A percentile compares a stretch with the other conserved stretches of the same genome.
phyloP scores from a whole-genome alignment of 306 rosid species.

The Abrus pulchellus region DNA sequence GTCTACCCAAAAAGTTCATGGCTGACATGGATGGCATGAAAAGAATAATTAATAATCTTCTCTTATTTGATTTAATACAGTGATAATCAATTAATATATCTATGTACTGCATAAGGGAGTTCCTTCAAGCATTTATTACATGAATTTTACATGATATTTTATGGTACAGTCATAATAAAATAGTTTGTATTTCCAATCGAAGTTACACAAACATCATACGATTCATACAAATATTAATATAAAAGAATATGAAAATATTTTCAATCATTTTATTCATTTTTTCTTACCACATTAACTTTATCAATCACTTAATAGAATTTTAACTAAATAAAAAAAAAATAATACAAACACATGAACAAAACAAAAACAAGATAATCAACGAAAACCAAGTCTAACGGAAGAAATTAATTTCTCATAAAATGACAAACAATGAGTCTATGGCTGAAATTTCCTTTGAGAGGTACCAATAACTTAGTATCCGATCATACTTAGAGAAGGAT shows the following conservation, averaged over 20 bases:
- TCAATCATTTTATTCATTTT: background rate
- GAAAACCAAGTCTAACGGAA: too few relatives aligned
- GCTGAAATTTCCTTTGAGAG: too few relatives aligned
- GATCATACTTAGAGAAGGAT: too few relatives aligned
- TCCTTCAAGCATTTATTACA: too few relatives aligned
- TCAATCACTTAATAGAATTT: background rate
- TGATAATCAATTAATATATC: background rate
- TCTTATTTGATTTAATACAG: background rate
- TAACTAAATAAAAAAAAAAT: slow-evolving; percentile 7
- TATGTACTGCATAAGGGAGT: background rate
- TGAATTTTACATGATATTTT: background rate
- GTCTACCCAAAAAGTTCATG: slow-evolving; percentile 7
- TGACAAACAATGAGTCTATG: too few relatives aligned
- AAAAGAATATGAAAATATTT: background rate
- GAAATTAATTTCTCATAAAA: too few relatives aligned
- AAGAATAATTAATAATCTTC: slow-evolving; percentile 5
- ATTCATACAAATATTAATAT: background rate
- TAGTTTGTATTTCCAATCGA: background rate
- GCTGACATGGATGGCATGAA: slow-evolving; percentile 18
- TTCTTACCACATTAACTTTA: background rate
- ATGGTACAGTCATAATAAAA: background rate
- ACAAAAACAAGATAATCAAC: too few relatives aligned
- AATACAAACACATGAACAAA: too few relatives aligned
- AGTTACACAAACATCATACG: background rate
- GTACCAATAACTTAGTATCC: too few relatives aligned